Base-by-base conservation (phyloP, 2,329 filamentous ascomycete species). In the Scortechinia acanthostroma region DNA sequence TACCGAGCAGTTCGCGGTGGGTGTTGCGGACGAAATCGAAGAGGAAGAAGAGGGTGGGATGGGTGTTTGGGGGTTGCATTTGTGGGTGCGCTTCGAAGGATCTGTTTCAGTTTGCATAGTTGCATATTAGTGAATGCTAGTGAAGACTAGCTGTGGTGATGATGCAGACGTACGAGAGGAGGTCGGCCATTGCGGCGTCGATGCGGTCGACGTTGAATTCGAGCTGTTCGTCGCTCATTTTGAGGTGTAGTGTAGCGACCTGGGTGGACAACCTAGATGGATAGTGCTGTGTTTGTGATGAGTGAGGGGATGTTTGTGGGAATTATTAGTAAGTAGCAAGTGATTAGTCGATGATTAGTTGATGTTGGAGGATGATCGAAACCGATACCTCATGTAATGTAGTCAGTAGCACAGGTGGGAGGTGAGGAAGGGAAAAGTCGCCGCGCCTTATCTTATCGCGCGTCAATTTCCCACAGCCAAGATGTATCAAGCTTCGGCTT, bases 11-110 rank as follows among this genome's bases (percentile, higher is more conserved):
- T 30, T 49, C 44, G 21, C 40, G 22, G 22, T 35, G 42, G 3
- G 50, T 42, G 10, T 42, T 22, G 28, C 52, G 52, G 4, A 47
- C 42, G 42, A 43, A 51, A n/a, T 50, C 51, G 40, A 51, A 51
- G 13, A 50, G 48, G 40, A 53, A 46, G 20, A 50, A 49, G 19
- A 47, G 44, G 43, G 49, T 51, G 14, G 47, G n/a, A 17, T 50
- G 37, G 25, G 45, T 42, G 42, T 47, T 43, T 2, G 35, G 35
- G 10, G 35, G 35, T 40, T 40, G 35, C 35, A 40, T 19, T 10
- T 40, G 10, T 13, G 35, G 35, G 35, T 40, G 35, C 6, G 35
- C 14, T 40, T 10, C 35, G 17, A 40, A 19, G 10, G 35, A 13
- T 40, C 35, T 40, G 17, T 40, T 40, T 19, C n/a, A 40, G 35